phyloP scores from a whole-genome alignment of 768 basidiomycete genomes.

The Paxillus rubicundulus region DNA sequence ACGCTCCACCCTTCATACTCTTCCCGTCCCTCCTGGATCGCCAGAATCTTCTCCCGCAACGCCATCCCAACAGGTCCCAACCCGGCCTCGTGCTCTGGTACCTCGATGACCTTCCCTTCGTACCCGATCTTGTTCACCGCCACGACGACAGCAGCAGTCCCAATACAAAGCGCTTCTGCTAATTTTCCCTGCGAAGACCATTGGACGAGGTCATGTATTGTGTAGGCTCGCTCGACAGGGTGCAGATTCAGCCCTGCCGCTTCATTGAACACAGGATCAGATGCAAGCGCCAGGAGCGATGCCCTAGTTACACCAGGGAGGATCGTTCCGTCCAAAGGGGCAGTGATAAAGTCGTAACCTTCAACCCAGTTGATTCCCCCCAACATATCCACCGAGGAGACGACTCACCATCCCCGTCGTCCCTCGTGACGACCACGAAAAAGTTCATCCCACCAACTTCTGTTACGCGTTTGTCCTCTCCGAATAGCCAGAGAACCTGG shows the following conservation, averaged over 20 bases:
- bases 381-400: neutral
- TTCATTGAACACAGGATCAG: slow-evolving; percentile 51
- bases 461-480: slow-evolving; percentile 51
- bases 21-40: slow-evolving; percentile 67
- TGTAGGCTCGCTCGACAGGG: slow-evolving; percentile 58
- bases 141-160: slow-evolving; percentile 78
- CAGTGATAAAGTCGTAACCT: slow-evolving; percentile 84
- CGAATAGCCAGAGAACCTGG: slow-evolving; percentile 78
- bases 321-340: slow-evolving; percentile 88
- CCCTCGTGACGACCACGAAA: slow-evolving; percentile 60
- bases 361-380: neutral
- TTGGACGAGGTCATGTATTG: slow-evolving; percentile 55
- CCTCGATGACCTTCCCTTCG: slow-evolving; percentile 55
- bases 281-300: slow-evolving; percentile 71
- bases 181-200: slow-evolving; percentile 60
- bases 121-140: slow-evolving; percentile 74
- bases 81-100: slow-evolving; percentile 55
- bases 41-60: slow-evolving; percentile 70
- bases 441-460: slow-evolving; percentile 83
- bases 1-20: slow-evolving; percentile 69
- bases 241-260: slow-evolving; percentile 31
- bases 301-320: slow-evolving; percentile 91
- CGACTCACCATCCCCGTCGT: slow-evolving; percentile 49
- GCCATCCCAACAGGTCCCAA: slow-evolving; percentile 61
- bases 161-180: slow-evolving; percentile 81